These are phyloP conservation scores for Aspergillus sp. DNA, from an alignment of 2,329 filamentous ascomycete genomes.

Conservation along the genomic window DNA sequence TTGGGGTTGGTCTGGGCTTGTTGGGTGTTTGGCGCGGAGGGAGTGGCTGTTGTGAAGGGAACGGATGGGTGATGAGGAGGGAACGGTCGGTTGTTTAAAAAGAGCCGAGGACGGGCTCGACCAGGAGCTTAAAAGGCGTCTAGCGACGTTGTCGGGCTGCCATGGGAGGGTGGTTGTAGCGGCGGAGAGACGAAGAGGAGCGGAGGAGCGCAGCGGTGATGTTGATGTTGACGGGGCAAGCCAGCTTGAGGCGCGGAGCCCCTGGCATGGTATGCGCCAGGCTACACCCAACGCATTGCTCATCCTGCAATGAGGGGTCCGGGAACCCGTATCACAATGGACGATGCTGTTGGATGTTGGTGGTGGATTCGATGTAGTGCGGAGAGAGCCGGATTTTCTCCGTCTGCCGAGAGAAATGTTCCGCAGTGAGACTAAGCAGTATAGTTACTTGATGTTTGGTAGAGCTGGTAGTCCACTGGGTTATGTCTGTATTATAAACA, in stretches of 20 bases:
- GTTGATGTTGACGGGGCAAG: slow-evolving; percentile 18
- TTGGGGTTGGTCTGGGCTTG: slow-evolving; percentile 10
- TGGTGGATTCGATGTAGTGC: neutral
- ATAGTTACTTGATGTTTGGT: too few relatives aligned
- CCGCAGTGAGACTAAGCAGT: slow-evolving; percentile 3
- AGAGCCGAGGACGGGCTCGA: too few relatives aligned
- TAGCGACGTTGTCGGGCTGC: slow-evolving; percentile 19
- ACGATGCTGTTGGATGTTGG: neutral
- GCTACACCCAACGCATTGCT: slow-evolving; percentile 45
- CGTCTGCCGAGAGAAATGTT: slow-evolving; percentile 22
- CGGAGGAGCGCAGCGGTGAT: slow-evolving; percentile 22
- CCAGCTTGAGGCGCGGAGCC: slow-evolving; percentile 32
- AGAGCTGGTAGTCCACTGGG: too few relatives aligned
- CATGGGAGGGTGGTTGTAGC: slow-evolving; percentile 14
- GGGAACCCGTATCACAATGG: slow-evolving; percentile 3
- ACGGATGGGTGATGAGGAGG: neutral
- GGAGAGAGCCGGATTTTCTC: slow-evolving; percentile 16
- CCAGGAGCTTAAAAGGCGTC: slow-evolving; percentile 16
- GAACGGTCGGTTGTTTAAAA: too few relatives aligned
- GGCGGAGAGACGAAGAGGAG: slow-evolving; percentile 21
- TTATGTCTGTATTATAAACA: too few relatives aligned
- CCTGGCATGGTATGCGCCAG: slow-evolving; percentile 45
- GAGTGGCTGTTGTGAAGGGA: slow-evolving; percentile 26
- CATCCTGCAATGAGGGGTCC: slow-evolving; percentile 35
- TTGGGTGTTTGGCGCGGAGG: slow-evolving; percentile 16